phyloP scores from a whole-genome alignment of 441 rosid genomes.

The Capsella rubella region DNA sequence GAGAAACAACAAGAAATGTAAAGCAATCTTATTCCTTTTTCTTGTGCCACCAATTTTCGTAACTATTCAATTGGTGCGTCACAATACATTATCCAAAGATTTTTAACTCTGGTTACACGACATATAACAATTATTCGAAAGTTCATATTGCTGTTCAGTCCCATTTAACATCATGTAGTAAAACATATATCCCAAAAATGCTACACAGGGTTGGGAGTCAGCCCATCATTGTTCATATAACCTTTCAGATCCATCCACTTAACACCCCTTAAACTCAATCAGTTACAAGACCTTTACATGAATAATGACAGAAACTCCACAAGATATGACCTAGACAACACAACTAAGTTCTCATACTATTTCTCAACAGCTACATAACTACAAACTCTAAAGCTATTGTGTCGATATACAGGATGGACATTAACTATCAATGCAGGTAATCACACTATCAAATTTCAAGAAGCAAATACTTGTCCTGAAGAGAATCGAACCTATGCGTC shows the following conservation, averaged over 20 bases:
- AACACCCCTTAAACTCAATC: background rate
- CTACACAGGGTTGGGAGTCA: background rate
- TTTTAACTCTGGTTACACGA: background rate
- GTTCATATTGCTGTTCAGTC: background rate
- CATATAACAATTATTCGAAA: slow-evolving; percentile 10
- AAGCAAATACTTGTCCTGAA: background rate
- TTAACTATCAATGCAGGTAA: background rate
- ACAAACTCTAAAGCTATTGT: background rate
- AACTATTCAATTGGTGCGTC: background rate
- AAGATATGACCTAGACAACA: slow-evolving; percentile 14
- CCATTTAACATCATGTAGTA: background rate
- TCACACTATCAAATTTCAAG: background rate
- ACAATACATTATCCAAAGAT: background rate
- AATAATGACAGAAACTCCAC: background rate
- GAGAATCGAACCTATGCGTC: background rate
- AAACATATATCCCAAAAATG: background rate
- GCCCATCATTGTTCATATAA: slow-evolving; percentile 11
- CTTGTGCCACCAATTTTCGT: background rate
- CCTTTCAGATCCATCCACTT: background rate
- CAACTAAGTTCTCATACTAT: background rate
- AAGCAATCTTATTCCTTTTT: background rate
- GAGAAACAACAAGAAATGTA: background rate
- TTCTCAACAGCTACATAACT: slow-evolving; percentile 1
- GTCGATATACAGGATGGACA: background rate
- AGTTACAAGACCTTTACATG: background rate